Evolutionary conservation across 1,284 basidiomycete genomes (phyloP), one percentile per base, ranked within the genome.

Genomic region (Ceratobasidium sp.): DNA sequence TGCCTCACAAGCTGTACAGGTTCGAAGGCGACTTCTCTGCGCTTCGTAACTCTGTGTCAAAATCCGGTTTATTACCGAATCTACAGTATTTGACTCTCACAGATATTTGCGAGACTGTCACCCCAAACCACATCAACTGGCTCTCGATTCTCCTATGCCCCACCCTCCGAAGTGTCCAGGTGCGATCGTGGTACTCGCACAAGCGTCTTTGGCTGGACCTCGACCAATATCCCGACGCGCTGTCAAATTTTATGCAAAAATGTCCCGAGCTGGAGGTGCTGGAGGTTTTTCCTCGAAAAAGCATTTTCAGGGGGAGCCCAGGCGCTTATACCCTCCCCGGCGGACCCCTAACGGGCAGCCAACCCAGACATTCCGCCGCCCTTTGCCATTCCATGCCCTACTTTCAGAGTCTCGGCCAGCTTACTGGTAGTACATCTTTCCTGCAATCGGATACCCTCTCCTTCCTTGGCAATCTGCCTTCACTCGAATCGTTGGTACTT

Each of bases 141-240:
- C n/a, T 57, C n/a, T 57, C 54, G n/a, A 6, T 57, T 30, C n/a
- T 57, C 54, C 54, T 57, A 12, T 23, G 54, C 54, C 54, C n/a
- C 12, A 57, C 54, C 6, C 54, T 57, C 12, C 54, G 23, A 57
- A 57, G 54, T 27, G 27, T 57, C 27, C 27, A 23, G 7, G 14
- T 57, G 12, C 54, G 27, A 3, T 57, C 54, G 10, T 57, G 27
- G n/a, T 57, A 57, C 14, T 14, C 54, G 7, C 16, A 23, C 27
- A 57, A 57, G 8, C 54, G 27, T 23, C 54, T 57, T 23, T 57
- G 54, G 54, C 54, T 57, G 8, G n/a, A 23, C 54, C n/a, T 23
- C 6, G 54, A 57, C 6, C 54, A 27, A 30, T 57, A 3, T 14
- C 54, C n/a, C 6, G 12, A 12, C 23, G 54, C 27, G 12, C 54